These are phyloP conservation scores for Dendrothele bispora DNA, from an alignment of 768 basidiomycete genomes.

Conservation along the genomic window DNA sequence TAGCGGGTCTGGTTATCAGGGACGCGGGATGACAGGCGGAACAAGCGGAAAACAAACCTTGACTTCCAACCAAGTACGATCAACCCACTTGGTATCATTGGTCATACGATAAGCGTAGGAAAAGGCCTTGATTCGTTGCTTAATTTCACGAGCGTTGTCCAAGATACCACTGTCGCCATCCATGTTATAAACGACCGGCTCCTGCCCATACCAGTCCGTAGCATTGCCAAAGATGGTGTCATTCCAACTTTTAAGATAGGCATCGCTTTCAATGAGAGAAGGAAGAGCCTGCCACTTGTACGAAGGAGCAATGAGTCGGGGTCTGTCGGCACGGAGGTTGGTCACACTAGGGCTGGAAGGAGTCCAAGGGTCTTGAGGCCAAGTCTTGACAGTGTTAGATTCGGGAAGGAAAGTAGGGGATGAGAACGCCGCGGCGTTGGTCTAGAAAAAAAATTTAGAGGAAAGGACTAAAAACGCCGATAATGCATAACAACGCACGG, in stretches of 20 bases:
- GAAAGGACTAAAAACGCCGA: background rate
- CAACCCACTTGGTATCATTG: conserved; percentile 89
- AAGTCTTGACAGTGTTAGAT: conserved; percentile 50
- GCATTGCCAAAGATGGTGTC: conserved; percentile 89
- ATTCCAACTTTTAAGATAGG: conserved; percentile 90
- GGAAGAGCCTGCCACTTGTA: conserved; percentile 92
- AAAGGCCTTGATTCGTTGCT: conserved; percentile 90
- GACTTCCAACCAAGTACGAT: conserved; percentile 82
- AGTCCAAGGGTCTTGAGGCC: conserved; percentile 80
- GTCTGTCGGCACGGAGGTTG: conserved; percentile 72
- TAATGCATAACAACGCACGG: conserved; percentile 52
- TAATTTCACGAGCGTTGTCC: conserved; percentile 86
- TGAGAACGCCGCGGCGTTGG: conserved; percentile 70
- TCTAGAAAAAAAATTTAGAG: conserved; percentile 40
- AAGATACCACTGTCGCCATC: conserved; percentile 92
- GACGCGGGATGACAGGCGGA: background rate
- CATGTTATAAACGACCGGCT: conserved; percentile 67
- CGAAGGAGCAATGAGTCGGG: conserved; percentile 85
- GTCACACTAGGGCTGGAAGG: conserved; percentile 61
- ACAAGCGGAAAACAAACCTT: conserved; percentile 49
- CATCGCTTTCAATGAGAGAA: conserved; percentile 72
- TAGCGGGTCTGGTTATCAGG: too few species aligned
- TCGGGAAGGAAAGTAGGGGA: conserved; percentile 69
- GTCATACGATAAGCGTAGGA: conserved; percentile 89
- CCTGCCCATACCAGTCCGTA: conserved; percentile 59